Conservation (phyloP, 108 stramenopile species). For the Nitzschia sp. region DNA sequence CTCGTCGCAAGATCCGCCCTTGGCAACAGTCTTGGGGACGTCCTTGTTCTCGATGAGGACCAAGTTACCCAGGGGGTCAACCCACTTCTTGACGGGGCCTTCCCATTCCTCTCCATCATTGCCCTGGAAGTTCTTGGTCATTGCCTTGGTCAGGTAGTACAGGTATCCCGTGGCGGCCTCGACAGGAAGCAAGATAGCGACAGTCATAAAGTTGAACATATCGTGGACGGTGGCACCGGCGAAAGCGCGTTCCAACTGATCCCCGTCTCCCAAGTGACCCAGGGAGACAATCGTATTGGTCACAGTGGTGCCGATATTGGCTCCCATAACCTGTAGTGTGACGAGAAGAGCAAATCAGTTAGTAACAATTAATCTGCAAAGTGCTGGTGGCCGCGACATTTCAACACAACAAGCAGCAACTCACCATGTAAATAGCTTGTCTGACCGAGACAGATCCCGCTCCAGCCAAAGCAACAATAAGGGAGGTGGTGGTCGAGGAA, state of each 20-base stretch:
- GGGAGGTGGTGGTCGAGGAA: constrained; percentile 88
- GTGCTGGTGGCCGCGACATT: too few relatives aligned
- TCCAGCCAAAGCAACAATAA: constrained; percentile 84
- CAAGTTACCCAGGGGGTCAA: constrained; percentile 61
- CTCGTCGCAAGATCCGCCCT: constrained; percentile 48
- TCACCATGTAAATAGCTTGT: constrained; percentile 85
- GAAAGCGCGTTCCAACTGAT: constrained; percentile 87
- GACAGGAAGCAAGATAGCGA: constrained; percentile 78
- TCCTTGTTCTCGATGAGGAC: constrained; percentile 84
- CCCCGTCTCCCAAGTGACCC: constrained; percentile 85
- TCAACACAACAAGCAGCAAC: too few relatives aligned
- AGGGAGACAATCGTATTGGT: constrained; percentile 89
- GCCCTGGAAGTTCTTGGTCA: constrained; percentile 44
- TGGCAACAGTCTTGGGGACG: constrained; percentile 71
- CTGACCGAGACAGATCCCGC: constrained; percentile 59
- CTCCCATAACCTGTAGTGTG: too few relatives aligned
- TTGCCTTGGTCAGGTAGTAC: constrained; percentile 58
- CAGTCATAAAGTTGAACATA: constrained; percentile 89
- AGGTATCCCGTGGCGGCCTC: constrained; percentile 71
- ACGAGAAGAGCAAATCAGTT: too few relatives aligned
- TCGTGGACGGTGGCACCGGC: constrained; percentile 93
- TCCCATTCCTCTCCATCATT: constrained; percentile 71
- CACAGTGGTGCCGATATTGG: constrained; percentile 69
- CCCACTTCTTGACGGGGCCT: constrained; percentile 80
- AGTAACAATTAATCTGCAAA: too few relatives aligned